Evolutionary conservation across 306 rosid species (phyloP).

Genomic region (Herpetospermum pedunculosum): DNA sequence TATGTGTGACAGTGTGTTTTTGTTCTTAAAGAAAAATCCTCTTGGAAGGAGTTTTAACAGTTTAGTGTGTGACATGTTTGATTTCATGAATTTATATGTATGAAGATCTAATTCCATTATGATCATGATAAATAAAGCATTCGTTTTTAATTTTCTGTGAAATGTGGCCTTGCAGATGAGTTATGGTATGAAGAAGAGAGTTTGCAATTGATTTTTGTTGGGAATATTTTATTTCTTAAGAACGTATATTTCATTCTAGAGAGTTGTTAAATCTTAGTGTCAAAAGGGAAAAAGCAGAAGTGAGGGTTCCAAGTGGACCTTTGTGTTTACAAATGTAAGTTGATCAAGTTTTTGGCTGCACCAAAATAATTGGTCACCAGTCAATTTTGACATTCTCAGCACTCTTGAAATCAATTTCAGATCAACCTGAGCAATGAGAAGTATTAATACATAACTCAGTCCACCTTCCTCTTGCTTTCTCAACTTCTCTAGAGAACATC

Average conservation of each 20-base stretch:
- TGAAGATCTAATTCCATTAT: neutral
- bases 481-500: slow-evolving; percentile 65
- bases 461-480: slow-evolving; percentile 40
- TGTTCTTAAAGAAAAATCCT: neutral
- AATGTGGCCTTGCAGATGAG: neutral
- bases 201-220: neutral
- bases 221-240: neutral
- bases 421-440: slow-evolving; percentile 61
- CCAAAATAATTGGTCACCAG: slow-evolving; percentile 58
- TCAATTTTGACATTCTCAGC: slow-evolving; percentile 49
- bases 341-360: slow-evolving; percentile 46
- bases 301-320: slow-evolving; percentile 54
- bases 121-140: neutral
- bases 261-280: too few relatives aligned
- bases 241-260: neutral
- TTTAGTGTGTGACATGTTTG: neutral
- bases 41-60: neutral
- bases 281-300: slow-evolving; percentile 71
- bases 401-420: slow-evolving; percentile 63
- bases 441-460: slow-evolving; percentile 28
- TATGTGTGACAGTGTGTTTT: neutral
- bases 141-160: neutral
- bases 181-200: neutral
- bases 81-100: neutral
- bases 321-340: slow-evolving; percentile 37